These are phyloP conservation scores for Pseudodiploospora longispora DNA, from an alignment of 2,329 filamentous ascomycete genomes.

Conservation along the genomic window DNA sequence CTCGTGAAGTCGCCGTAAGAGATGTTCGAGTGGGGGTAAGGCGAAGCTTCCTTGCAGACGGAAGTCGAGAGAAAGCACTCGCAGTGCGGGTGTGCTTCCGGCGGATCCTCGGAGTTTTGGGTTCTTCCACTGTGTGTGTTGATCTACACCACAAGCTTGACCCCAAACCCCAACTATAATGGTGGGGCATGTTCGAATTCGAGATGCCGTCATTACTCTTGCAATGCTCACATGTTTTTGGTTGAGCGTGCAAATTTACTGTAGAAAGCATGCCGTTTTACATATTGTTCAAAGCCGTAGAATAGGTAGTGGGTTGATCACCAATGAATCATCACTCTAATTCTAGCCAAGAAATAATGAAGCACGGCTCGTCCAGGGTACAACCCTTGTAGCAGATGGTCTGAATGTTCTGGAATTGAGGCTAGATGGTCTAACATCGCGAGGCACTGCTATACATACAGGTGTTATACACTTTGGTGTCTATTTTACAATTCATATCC, in stretches of 20 bases:
- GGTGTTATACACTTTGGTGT: too few species aligned
- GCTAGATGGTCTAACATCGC: too few species aligned
- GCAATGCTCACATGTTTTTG: background rate
- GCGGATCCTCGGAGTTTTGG: slow-evolving; percentile 15
- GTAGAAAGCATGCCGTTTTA: too few species aligned
- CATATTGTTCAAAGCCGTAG: too few species aligned
- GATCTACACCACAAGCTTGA: background rate
- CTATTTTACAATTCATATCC: too few species aligned
- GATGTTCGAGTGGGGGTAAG: background rate
- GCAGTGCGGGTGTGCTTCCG: slow-evolving; percentile 3
- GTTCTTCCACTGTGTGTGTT: slow-evolving; percentile 7
- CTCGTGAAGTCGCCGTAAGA: slow-evolving; percentile 1
- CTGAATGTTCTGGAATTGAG: too few species aligned
- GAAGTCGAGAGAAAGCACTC: slow-evolving; percentile 2
- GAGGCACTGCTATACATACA: too few species aligned
- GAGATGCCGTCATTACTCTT: background rate
- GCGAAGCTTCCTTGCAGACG: background rate
- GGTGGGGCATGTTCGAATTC: slow-evolving; percentile 6
- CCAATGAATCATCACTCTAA: too few species aligned
- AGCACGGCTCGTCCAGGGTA: too few species aligned
- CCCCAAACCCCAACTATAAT: slow-evolving; percentile 1
- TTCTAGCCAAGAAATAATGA: too few species aligned
- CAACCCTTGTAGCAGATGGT: too few species aligned
- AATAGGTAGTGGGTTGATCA: too few species aligned
- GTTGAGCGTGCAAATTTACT: background rate